phyloP scores from a whole-genome alignment of 1,139 yeast species.

The Entelexis paramagnoliae region DNA sequence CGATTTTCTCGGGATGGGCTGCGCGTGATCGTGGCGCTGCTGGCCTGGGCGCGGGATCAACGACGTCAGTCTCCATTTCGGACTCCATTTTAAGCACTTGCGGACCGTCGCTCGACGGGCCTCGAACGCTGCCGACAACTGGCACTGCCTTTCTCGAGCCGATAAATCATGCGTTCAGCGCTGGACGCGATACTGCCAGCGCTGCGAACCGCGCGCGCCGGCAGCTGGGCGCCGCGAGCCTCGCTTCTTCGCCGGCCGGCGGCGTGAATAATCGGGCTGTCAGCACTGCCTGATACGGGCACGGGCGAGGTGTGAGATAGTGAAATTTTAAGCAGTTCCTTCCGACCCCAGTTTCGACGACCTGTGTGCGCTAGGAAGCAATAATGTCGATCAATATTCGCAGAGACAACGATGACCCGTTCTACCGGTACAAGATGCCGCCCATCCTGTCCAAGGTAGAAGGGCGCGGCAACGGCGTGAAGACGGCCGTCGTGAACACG shows the following conservation, averaged over 20 bases:
- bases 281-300: neutral
- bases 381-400: constrained; percentile 63
- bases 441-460: constrained; percentile 93
- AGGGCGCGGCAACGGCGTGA: constrained; percentile 99
- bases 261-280: neutral
- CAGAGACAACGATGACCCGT: constrained; percentile 96
- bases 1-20: neutral
- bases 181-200: too few species aligned
- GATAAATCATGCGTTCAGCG: too few species aligned
- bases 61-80: constrained; percentile 11
- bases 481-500: constrained; percentile 84
- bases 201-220: too few species aligned
- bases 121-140: neutral
- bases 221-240: too few species aligned
- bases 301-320: neutral
- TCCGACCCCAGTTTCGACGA: neutral
- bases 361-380: neutral
- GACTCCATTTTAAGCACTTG: constrained; percentile 4
- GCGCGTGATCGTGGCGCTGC: neutral
- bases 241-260: too few species aligned
- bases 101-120: neutral
- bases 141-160: neutral
- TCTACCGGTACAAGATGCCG: constrained; percentile 99
- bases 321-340: neutral
- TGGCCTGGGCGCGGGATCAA: neutral